Evolutionary conservation across 306 rosid species (phyloP).

Genomic region (Lupinus albus): DNA sequence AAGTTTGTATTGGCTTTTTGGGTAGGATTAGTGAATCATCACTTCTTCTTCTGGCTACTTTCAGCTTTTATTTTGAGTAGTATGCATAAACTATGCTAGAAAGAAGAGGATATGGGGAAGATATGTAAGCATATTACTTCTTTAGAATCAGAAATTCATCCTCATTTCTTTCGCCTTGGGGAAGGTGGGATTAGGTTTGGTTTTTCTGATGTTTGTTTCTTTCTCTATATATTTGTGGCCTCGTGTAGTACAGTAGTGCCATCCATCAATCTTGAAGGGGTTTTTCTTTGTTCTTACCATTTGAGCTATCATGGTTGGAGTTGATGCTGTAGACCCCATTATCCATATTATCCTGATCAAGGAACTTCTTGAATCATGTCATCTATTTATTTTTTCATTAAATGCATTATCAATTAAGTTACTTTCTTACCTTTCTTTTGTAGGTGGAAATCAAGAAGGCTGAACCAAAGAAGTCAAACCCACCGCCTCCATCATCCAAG

Average conservation of each 20-base stretch:
- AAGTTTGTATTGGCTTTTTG: background rate
- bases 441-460: conserved; percentile 99
- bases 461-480: conserved; percentile 86
- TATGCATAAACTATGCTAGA: background rate
- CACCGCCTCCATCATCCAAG: conserved; percentile 79
- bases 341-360: background rate
- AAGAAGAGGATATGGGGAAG: too few relatives aligned
- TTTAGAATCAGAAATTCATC: background rate
- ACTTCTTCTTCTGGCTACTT: background rate
- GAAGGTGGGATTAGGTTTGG: background rate
- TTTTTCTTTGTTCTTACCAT: conserved; percentile 22
- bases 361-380: background rate
- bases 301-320: conserved; percentile 1
- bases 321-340: background rate
- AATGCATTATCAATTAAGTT: background rate
- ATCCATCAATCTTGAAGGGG: background rate
- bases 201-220: background rate
- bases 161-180: background rate
- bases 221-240: conserved; percentile 1
- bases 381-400: background rate
- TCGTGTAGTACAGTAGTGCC: background rate
- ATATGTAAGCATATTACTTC: too few relatives aligned
- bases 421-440: conserved; percentile 21
- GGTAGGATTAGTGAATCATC: background rate
- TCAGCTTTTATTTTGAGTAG: background rate